These are phyloP conservation scores for Phytopythium aichiense DNA, from an alignment of 352 stramenopile genomes.

Conservation along the genomic window DNA sequence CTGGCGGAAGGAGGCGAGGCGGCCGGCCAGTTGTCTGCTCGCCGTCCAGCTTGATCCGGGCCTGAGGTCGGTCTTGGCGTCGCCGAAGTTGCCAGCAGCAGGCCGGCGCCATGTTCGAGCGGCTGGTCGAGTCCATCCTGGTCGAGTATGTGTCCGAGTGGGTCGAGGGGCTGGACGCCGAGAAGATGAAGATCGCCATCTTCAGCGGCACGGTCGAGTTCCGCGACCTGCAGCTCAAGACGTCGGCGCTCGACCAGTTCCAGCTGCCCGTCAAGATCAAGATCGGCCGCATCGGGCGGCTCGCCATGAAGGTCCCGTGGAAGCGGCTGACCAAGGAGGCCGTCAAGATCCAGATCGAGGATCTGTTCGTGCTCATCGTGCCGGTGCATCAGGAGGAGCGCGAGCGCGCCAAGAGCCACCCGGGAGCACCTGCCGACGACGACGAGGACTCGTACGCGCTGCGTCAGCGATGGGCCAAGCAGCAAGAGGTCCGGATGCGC, in stretches of 20 bases:
- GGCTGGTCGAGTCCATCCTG: constrained; percentile 77
- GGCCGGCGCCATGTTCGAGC: constrained; percentile 67
- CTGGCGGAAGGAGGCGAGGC: too few species aligned
- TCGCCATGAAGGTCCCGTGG: constrained; percentile 83
- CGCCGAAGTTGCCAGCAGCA: not conserved
- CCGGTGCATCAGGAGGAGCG: constrained; percentile 58
- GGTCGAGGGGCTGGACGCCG: constrained; percentile 77
- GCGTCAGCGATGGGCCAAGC: constrained; percentile 68
- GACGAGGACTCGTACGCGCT: constrained; percentile 55
- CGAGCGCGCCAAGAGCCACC: constrained; percentile 22
- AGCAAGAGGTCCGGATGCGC: constrained; percentile 75
- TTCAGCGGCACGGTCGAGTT: constrained; percentile 85
- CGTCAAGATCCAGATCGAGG: constrained; percentile 73
- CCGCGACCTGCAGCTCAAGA: constrained; percentile 67
- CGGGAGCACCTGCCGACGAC: constrained; percentile 16
- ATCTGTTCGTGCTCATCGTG: constrained; percentile 72
- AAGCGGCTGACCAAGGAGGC: constrained; percentile 76
- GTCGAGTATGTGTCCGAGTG: constrained; percentile 87
- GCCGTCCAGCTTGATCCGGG: not conserved
- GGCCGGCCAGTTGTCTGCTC: not conserved
- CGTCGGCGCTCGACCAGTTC: constrained; percentile 70
- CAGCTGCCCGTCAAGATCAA: constrained; percentile 77
- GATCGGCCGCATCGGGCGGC: constrained; percentile 50
- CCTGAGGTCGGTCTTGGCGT: not conserved
- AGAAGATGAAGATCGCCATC: constrained; percentile 86